phyloP scores from a whole-genome alignment of 805 yeast genomes.

The Nakazawaea siamensis region DNA sequence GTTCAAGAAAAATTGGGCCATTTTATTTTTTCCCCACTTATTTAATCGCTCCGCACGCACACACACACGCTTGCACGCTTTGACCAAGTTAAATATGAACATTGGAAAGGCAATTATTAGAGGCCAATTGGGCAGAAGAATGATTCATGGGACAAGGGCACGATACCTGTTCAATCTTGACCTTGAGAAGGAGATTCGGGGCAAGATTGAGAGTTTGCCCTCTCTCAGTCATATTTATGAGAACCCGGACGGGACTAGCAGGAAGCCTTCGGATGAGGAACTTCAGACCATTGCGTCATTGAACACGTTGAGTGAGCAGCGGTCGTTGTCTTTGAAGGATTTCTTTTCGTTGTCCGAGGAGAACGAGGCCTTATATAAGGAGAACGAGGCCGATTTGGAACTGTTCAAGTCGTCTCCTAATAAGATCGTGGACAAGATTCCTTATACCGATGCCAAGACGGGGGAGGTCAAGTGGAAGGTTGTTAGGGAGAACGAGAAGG shows the following conservation, averaged over 20 bases:
- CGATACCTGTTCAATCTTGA: constrained; percentile 26
- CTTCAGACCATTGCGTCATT: constrained; percentile 66
- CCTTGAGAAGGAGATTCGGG: constrained; percentile 55
- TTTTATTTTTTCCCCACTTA: too few species aligned
- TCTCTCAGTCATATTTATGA: constrained; percentile 59
- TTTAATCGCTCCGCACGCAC: too few species aligned
- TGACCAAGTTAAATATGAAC: too few species aligned
- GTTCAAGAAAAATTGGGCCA: too few species aligned
- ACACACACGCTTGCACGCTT: too few species aligned
- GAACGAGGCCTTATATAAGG: constrained; percentile 46
- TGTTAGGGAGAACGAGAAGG: constrained; percentile 65
- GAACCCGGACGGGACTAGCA: constrained; percentile 68
- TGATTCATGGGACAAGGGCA: not conserved
- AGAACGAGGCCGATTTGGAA: constrained; percentile 53
- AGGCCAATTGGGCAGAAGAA: too few species aligned
- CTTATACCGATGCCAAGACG: constrained; percentile 69
- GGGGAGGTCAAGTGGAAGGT: constrained; percentile 77
- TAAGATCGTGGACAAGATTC: constrained; percentile 72
- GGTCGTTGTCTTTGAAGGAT: constrained; percentile 45
- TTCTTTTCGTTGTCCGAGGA: constrained; percentile 39
- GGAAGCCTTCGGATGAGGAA: constrained; percentile 64
- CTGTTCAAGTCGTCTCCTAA: constrained; percentile 52
- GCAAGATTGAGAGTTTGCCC: constrained; percentile 53
- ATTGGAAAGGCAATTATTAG: too few species aligned
- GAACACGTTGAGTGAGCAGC: constrained; percentile 47